phyloP scores from a whole-genome alignment of 2,329 filamentous ascomycete species.

The Sordariomycetes sp. region DNA sequence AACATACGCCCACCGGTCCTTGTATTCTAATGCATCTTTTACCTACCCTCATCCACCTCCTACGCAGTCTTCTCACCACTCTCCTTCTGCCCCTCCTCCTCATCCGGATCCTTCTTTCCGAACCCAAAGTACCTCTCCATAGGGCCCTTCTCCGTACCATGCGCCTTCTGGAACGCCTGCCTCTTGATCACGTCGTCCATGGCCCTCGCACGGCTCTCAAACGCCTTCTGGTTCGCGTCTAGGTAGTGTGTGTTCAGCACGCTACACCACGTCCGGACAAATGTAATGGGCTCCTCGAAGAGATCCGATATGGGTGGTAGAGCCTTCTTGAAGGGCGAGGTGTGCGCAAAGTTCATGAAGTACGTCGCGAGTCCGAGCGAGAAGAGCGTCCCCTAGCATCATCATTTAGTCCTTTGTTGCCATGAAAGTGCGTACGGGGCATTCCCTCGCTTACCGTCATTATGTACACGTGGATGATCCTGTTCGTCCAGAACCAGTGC shows the following conservation, averaged over 20 bases:
- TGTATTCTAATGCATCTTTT: slow-evolving; percentile 77
- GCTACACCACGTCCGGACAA: slow-evolving; percentile 49
- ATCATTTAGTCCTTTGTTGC: background rate
- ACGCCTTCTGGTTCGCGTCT: slow-evolving; percentile 53
- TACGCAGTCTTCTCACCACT: slow-evolving; percentile 17
- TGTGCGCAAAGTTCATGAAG: slow-evolving; percentile 63
- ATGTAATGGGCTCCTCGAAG: slow-evolving; percentile 55
- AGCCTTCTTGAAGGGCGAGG: slow-evolving; percentile 68
- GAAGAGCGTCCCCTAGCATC: slow-evolving; percentile 46
- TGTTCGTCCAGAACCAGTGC: slow-evolving; percentile 73
- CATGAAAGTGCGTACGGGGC: slow-evolving; percentile 1
- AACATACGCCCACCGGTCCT: slow-evolving; percentile 9
- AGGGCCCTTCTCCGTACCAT: slow-evolving; percentile 59
- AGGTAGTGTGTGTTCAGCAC: slow-evolving; percentile 67
- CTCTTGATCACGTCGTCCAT: slow-evolving; percentile 84
- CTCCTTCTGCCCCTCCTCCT: slow-evolving; percentile 17
- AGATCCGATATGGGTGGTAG: slow-evolving; percentile 60
- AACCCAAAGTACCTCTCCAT: slow-evolving; percentile 31
- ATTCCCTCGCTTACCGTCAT: slow-evolving; percentile 49
- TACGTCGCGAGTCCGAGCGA: slow-evolving; percentile 61
- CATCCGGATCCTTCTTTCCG: slow-evolving; percentile 19
- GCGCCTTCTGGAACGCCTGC: slow-evolving; percentile 70
- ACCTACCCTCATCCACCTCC: slow-evolving; percentile 16
- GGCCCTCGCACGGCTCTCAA: slow-evolving; percentile 57
- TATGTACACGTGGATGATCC: slow-evolving; percentile 66